These are phyloP conservation scores for Cryphonectria japonica DNA, from an alignment of 2,329 filamentous ascomycete genomes.

Conservation along the genomic window DNA sequence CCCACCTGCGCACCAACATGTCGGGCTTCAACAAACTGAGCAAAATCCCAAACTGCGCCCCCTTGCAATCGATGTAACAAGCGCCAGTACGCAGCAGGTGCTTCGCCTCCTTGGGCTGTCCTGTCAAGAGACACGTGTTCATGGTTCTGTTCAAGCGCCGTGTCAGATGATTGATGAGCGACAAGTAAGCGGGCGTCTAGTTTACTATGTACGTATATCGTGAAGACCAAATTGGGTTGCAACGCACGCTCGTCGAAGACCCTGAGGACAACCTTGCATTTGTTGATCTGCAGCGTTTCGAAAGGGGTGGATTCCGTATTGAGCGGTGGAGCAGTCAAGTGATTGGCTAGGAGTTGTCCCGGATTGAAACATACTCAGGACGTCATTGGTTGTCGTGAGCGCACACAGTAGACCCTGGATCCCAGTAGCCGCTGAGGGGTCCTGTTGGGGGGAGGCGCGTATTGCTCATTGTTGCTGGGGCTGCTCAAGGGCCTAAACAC, in stretches of 20 bases:
- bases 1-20: neutral
- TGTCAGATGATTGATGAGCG: neutral
- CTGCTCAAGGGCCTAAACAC: neutral
- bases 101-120: neutral
- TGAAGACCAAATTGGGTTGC: neutral
- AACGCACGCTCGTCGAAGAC: neutral
- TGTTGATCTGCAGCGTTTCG: neutral
- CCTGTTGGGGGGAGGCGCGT: constrained; percentile 14
- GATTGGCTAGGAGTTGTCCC: constrained; percentile 15
- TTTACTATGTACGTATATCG: neutral
- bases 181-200: neutral
- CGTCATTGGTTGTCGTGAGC: constrained; percentile 19
- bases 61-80: neutral
- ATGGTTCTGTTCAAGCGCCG: neutral
- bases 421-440: constrained; percentile 5
- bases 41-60: neutral
- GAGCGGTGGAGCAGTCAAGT: neutral
- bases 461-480: constrained; percentile 9
- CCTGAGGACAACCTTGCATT: neutral
- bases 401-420: neutral
- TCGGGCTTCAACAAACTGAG: neutral
- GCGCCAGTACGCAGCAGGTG: neutral
- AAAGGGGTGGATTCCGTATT: neutral
- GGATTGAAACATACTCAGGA: constrained; percentile 12
- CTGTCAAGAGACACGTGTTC: neutral